A percentile compares a stretch with the other conserved stretches of the same genome.
These are phyloP conservation scores for Nectriaceae sp. DNA, from an alignment of 2,329 filamentous ascomycete genomes.

Conservation along the genomic window DNA sequence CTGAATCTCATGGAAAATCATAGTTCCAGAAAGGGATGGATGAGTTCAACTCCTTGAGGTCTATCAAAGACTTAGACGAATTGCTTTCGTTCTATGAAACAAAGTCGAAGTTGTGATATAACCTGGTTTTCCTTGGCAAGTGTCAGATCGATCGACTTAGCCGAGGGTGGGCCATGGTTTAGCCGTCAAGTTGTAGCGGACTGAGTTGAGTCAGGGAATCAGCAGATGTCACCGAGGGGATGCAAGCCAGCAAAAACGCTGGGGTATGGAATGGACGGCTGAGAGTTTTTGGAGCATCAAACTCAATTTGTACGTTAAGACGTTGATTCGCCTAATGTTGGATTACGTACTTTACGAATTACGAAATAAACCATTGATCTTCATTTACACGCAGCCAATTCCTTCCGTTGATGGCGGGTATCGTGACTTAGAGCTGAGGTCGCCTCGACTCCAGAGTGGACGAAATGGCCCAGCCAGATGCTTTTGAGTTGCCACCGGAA, in stretches of 20 bases:
- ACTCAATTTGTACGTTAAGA: no score
- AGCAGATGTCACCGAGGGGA: neutral
- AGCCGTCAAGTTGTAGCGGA: constrained; percentile 18
- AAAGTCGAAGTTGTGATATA: neutral
- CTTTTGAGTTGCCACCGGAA: no score
- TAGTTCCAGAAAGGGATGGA: neutral
- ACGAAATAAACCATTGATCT: no score
- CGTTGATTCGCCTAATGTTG: no score
- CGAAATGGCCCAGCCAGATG: no score
- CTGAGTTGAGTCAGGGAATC: neutral
- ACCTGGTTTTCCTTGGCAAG: neutral
- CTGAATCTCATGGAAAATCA: constrained; percentile 1
- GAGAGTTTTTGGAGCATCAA: no score
- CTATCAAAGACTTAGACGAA: neutral
- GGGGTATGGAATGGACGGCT: no score
- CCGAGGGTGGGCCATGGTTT: constrained; percentile 32
- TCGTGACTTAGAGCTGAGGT: no score
- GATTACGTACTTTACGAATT: no score
- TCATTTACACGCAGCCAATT: no score
- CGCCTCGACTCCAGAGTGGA: no score
- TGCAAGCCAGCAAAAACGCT: neutral
- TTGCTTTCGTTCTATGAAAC: neutral
- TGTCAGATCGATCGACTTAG: constrained; percentile 28
- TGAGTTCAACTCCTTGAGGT: neutral
- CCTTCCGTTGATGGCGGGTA: no score